Percentiles rank a stretch among this genome's conserved stretches.
Evolutionary conservation across 1,284 basidiomycete genomes (phyloP).

Genomic region (Golubevia pallescens): DNA sequence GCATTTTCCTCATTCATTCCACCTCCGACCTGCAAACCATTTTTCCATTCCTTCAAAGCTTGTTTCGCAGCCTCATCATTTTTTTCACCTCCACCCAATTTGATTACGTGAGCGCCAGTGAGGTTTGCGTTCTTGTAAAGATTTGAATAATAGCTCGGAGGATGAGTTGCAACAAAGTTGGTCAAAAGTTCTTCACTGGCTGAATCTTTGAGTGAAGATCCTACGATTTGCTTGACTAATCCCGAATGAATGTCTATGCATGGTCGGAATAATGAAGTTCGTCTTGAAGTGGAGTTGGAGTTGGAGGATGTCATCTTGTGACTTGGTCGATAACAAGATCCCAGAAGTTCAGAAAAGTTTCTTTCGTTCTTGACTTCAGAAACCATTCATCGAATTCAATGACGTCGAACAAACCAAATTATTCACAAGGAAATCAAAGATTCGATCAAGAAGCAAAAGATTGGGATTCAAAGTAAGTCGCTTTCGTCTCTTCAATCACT

Average conservation of each 20-base stretch:
- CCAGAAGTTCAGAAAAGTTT: too few species aligned
- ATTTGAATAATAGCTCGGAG: slow-evolving; percentile 79
- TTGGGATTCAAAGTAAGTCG: slow-evolving; percentile 23
- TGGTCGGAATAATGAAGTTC: too few species aligned
- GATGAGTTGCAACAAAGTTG: slow-evolving; percentile 88
- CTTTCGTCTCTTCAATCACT: slow-evolving; percentile 15
- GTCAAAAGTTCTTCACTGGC: slow-evolving; percentile 72
- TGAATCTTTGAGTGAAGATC: slow-evolving; percentile 73
- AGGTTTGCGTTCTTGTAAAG: slow-evolving; percentile 78
- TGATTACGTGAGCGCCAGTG: slow-evolving; percentile 91
- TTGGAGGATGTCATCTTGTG: too few species aligned
- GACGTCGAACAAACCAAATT: slow-evolving; percentile 16
- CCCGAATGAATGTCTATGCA: slow-evolving; percentile 89
- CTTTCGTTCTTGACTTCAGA: too few species aligned
- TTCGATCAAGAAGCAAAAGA: slow-evolving; percentile 27
- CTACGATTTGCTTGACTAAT: slow-evolving; percentile 94
- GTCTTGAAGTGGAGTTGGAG: too few species aligned
- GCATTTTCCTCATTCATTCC: slow-evolving; percentile 87
- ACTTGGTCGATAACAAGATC: too few species aligned
- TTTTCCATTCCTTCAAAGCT: slow-evolving; percentile 81
- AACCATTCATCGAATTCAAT: too few species aligned
- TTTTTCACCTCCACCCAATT: slow-evolving; percentile 75
- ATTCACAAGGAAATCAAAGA: slow-evolving; percentile 31
- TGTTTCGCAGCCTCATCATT: slow-evolving; percentile 86
- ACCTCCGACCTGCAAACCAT: slow-evolving; percentile 87